A percentile compares a stretch with the other conserved stretches of the same genome.
Conservation (phyloP, 768 basidiomycete genomes). For the Dioszegia aurantiaca region DNA sequence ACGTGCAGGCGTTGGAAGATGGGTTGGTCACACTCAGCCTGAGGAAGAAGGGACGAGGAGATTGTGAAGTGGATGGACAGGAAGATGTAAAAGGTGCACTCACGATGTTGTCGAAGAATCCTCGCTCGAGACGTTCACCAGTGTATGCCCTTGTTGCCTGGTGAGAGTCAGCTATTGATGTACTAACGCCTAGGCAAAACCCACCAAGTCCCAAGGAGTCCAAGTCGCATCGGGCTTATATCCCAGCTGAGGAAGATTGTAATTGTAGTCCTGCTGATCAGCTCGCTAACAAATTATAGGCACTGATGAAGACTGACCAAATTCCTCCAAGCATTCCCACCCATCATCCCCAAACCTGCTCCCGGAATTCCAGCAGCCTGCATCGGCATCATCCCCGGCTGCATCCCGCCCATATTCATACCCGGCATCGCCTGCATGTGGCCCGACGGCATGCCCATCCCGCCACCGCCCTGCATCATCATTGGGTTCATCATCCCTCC, state of each 20-base stretch:
- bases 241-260: slow-evolving; percentile 30
- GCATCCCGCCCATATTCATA: slow-evolving; percentile 17
- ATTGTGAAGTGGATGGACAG: background rate
- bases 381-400: slow-evolving; percentile 23
- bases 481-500: background rate
- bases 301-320: slow-evolving; percentile 16
- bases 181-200: slow-evolving; percentile 6
- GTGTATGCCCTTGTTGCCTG: slow-evolving; percentile 41
- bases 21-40: too few species aligned
- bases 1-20: too few species aligned
- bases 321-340: slow-evolving; percentile 25
- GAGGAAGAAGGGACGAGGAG: slow-evolving; percentile 4
- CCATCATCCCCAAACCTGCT: slow-evolving; percentile 22
- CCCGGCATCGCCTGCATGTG: slow-evolving; percentile 18
- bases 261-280: slow-evolving; percentile 40
- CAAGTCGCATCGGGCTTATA: slow-evolving; percentile 41
- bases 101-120: slow-evolving; percentile 50
- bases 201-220: slow-evolving; percentile 44
- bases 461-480: slow-evolving; percentile 11
- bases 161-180: slow-evolving; percentile 1
- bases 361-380: slow-evolving; percentile 3
- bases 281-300: background rate
- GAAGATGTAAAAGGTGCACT: slow-evolving; percentile 15
- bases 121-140: slow-evolving; percentile 35
- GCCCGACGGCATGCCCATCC: slow-evolving; percentile 9